These are phyloP conservation scores for Verticillium dahliae DNA, from an alignment of 2,329 filamentous ascomycete genomes.

Conservation along the genomic window DNA sequence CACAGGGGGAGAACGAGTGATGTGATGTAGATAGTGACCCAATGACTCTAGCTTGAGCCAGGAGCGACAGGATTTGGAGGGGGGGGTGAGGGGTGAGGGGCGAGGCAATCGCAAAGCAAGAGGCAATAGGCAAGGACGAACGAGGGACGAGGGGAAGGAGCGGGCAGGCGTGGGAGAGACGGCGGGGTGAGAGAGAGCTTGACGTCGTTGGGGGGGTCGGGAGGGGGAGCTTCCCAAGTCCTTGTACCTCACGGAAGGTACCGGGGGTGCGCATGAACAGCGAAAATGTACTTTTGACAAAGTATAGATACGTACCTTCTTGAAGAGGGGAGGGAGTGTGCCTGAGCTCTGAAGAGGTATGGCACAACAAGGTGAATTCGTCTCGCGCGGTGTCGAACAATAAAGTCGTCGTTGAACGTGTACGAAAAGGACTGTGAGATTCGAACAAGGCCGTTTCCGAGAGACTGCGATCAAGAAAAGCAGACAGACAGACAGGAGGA, in stretches of 20 bases:
- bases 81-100: neutral
- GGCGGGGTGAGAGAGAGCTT: neutral
- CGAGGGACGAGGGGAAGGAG: neutral
- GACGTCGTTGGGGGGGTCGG: neutral
- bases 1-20: neutral
- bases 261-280: neutral
- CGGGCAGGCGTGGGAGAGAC: neutral
- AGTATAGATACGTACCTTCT: neutral
- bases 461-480: neutral
- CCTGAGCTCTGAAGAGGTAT: neutral
- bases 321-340: neutral
- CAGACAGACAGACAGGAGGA: neutral
- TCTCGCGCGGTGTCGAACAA: neutral
- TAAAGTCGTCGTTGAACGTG: neutral
- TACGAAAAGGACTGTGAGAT: neutral
- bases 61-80: neutral
- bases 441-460: neutral
- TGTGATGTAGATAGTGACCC: neutral
- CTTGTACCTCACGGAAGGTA: neutral
- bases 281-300: neutral
- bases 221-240: neutral
- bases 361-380: neutral
- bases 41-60: neutral
- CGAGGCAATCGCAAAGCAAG: slow-evolving; percentile 1
- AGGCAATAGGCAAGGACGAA: neutral